A percentile compares a stretch with the other conserved stretches of the same genome.
Conservation (phyloP, 2,329 filamentous ascomycete species). For the Penicillium griseofulvum region DNA sequence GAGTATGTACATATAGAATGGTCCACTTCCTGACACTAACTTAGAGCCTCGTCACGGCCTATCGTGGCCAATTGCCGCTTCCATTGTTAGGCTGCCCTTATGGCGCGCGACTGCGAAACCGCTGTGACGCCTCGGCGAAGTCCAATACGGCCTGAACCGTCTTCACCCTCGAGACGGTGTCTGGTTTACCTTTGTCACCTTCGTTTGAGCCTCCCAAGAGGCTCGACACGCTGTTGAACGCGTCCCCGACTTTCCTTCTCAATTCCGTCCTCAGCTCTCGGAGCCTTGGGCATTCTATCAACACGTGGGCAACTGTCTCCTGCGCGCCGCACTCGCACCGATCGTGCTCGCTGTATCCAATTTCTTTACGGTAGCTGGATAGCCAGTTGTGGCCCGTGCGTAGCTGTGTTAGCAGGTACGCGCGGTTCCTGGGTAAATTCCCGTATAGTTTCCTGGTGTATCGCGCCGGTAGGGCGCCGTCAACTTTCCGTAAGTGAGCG, state of each 20-base stretch:
- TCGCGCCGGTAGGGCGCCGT: no score
- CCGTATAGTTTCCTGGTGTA: no score
- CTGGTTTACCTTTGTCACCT: slow-evolving; percentile 7
- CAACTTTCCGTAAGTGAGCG: no score
- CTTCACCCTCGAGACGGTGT: background rate
- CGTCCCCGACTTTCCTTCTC: slow-evolving; percentile 1
- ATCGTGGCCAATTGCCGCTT: slow-evolving; percentile 12
- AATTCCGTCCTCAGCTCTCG: background rate
- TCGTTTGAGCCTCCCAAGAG: slow-evolving; percentile 10
- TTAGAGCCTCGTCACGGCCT: slow-evolving; percentile 23
- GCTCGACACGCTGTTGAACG: slow-evolving; percentile 2
- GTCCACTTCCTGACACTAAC: slow-evolving; percentile 16
- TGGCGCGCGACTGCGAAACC: slow-evolving; percentile 12
- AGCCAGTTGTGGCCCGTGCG: no score
- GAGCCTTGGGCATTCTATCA: slow-evolving; percentile 1
- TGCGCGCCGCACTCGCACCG: slow-evolving; percentile 1
- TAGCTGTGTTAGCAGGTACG: no score
- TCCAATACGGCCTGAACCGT: background rate
- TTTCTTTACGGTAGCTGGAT: no score
- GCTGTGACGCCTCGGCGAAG: background rate
- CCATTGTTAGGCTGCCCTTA: background rate
- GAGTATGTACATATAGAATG: slow-evolving; percentile 18
- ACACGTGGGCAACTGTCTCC: background rate
- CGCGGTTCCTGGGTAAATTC: no score
- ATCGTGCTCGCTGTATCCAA: no score